phyloP scores from a whole-genome alignment of 2,329 filamentous ascomycete species.

The Claviceps purpurea region DNA sequence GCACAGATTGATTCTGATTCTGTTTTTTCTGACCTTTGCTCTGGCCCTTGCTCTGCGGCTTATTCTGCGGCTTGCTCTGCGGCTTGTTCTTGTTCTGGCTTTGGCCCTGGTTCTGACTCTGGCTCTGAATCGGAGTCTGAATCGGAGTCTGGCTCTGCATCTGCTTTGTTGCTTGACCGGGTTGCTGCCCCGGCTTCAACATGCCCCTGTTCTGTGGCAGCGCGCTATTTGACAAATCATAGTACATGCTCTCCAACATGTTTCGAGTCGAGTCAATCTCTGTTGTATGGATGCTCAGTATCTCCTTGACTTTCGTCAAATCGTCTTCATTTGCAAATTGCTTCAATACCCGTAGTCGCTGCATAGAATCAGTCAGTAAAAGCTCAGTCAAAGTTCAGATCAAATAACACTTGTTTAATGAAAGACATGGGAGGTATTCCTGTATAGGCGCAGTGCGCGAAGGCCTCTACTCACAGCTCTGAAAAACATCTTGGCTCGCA shows the following conservation, averaged over 20 bases:
- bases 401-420: background rate
- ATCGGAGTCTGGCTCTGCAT: too few relatives aligned
- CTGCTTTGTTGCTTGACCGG: slow-evolving; percentile 13
- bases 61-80: too few relatives aligned
- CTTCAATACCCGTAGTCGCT: slow-evolving; percentile 39
- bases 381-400: background rate
- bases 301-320: slow-evolving; percentile 30
- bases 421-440: background rate
- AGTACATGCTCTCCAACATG: slow-evolving; percentile 38
- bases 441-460: too few relatives aligned
- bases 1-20: slow-evolving; percentile 13
- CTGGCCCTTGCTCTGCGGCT: too few relatives aligned
- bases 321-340: slow-evolving; percentile 40
- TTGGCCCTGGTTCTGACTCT: too few relatives aligned
- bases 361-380: background rate
- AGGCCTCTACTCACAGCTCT: slow-evolving; percentile 29
- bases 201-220: slow-evolving; percentile 10
- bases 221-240: slow-evolving; percentile 27
- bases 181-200: slow-evolving; percentile 12
- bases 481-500: slow-evolving; percentile 38
- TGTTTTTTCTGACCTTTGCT: too few relatives aligned
- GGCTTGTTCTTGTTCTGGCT: too few relatives aligned
- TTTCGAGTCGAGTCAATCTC: slow-evolving; percentile 37
- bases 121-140: too few relatives aligned
- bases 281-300: slow-evolving; percentile 35